Evolutionary conservation across 2,329 filamentous ascomycete genomes (phyloP).

Genomic region (Aspergillus fumigatus): DNA sequence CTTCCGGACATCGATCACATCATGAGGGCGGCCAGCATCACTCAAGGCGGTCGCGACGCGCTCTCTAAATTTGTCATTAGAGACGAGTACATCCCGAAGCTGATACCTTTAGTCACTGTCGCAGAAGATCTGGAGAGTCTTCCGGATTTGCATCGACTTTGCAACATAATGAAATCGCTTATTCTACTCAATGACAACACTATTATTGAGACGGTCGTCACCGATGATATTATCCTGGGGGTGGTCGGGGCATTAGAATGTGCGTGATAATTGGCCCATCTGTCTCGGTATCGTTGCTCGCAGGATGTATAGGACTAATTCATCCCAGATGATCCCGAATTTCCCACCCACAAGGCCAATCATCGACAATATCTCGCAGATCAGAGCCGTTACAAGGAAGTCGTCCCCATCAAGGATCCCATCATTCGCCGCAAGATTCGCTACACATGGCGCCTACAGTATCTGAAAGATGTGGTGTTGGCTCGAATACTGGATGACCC

Average conservation of each 20-base stretch:
- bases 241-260: constrained; percentile 94
- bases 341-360: constrained; percentile 94
- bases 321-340: constrained; percentile 77
- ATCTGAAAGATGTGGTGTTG: constrained; percentile 96
- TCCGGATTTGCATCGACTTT: constrained; percentile 79
- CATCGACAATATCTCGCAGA: constrained; percentile 90
- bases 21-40: constrained; percentile 73
- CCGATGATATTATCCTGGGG: constrained; percentile 81
- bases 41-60: constrained; percentile 73
- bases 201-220: constrained; percentile 91
- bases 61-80: constrained; percentile 80
- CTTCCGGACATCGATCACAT: constrained; percentile 78
- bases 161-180: constrained; percentile 96
- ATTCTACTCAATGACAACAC: constrained; percentile 91
- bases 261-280: constrained; percentile 29
- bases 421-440: constrained; percentile 85
- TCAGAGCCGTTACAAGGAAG: constrained; percentile 89
- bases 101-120: constrained; percentile 79
- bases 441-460: constrained; percentile 91
- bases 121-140: constrained; percentile 90
- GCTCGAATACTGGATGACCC: constrained; percentile 95
- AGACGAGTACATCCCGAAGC: constrained; percentile 80
- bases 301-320: constrained; percentile 25
- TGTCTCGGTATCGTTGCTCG: background rate
- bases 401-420: constrained; percentile 83